A percentile compares a stretch with the other conserved stretches of the same genome.
These are phyloP conservation scores for Excoecaria agallocha DNA, from an alignment of 345 rosid species.

Conservation along the genomic window DNA sequence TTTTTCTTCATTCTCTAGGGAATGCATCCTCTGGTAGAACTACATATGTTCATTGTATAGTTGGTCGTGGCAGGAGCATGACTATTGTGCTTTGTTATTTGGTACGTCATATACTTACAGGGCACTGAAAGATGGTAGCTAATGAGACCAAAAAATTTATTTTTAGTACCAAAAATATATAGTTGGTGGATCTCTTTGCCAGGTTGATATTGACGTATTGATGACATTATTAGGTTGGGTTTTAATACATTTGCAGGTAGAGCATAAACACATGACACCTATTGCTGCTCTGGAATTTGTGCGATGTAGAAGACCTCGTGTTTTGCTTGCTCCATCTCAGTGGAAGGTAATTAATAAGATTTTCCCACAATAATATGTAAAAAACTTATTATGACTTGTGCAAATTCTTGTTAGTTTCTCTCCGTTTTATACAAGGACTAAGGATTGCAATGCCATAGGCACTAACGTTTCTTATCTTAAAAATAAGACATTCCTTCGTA, in stretches of 20 bases:
- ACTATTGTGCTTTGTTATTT: slow-evolving; percentile 88
- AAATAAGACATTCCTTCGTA: neutral
- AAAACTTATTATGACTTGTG: neutral
- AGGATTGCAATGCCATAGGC: neutral
- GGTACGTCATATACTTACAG: slow-evolving; percentile 28
- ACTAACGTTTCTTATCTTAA: neutral
- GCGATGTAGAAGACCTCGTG: slow-evolving; percentile 60
- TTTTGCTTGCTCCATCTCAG: slow-evolving; percentile 59
- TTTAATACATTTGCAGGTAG: slow-evolving; percentile 5
- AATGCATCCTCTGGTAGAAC: slow-evolving; percentile 59
- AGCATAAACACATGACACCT: slow-evolving; percentile 57
- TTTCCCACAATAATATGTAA: neutral
- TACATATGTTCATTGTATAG: slow-evolving; percentile 92
- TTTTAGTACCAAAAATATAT: neutral
- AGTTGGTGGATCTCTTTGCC: neutral
- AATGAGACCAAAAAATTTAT: neutral
- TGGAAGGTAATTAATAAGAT: slow-evolving; percentile 46
- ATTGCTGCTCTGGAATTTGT: slow-evolving; percentile 52
- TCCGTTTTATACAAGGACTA: neutral
- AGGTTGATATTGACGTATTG: neutral
- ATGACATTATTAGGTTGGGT: too few species aligned
- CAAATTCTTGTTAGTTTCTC: neutral
- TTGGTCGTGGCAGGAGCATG: slow-evolving; percentile 93
- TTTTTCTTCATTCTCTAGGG: slow-evolving; percentile 32
- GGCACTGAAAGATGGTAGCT: neutral